Evolutionary conservation across 331 rosid genomes (phyloP).

Genomic region (Cydonia oblonga): DNA sequence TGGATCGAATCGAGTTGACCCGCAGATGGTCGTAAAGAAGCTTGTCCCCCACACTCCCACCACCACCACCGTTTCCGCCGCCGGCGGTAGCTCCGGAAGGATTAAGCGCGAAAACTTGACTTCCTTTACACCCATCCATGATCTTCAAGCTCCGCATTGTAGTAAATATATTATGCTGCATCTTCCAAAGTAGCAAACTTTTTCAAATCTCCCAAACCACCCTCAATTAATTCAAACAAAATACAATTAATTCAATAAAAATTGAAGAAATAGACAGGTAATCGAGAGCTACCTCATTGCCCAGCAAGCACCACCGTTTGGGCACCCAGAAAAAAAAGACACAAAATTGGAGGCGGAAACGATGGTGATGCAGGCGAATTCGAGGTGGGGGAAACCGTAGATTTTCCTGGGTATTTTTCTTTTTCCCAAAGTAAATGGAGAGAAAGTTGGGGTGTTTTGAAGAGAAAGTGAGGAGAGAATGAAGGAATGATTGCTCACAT

Average conservation of each 20-base stretch:
- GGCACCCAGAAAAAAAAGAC: neutral
- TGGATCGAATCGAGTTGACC: conserved; percentile 32
- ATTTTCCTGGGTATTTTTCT: neutral
- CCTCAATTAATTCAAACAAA: neutral
- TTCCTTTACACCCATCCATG: conserved; percentile 75
- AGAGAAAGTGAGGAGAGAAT: conserved; percentile 4
- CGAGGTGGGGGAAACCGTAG: neutral
- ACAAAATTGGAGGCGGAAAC: neutral
- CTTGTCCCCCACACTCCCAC: conserved; percentile 60
- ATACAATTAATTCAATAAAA: neutral
- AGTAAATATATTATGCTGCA: conserved; percentile 59
- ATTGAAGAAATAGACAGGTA: neutral
- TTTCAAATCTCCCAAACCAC: neutral
- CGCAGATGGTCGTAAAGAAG: conserved; percentile 36
- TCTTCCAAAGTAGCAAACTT: conserved; percentile 3
- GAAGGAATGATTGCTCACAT: neutral
- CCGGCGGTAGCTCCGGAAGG: conserved; percentile 15
- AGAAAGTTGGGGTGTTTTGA: conserved; percentile 5
- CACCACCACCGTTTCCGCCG: neutral
- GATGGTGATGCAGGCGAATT: conserved; percentile 32
- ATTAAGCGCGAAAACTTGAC: conserved; percentile 54
- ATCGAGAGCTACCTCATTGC: neutral
- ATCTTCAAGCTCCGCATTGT: conserved; percentile 81
- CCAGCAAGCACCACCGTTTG: conserved; percentile 31
- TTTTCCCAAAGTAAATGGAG: conserved; percentile 21